These are phyloP conservation scores for Russula earlei DNA, from an alignment of 768 basidiomycete genomes.

Conservation along the genomic window DNA sequence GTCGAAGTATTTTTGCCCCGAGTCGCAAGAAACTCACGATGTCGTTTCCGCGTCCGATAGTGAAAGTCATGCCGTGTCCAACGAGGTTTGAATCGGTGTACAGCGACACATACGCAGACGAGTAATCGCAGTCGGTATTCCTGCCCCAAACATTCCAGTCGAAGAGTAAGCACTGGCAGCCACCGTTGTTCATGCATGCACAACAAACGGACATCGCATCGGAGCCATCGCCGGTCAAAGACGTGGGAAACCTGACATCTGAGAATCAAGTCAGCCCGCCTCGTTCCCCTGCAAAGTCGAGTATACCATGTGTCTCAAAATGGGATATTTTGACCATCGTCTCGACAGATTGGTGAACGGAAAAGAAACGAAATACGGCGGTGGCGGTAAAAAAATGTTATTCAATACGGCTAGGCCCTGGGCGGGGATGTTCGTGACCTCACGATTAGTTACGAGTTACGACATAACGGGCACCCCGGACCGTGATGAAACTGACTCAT, in stretches of 20 bases:
- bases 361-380: no score
- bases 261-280: neutral
- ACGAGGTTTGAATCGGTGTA: constrained; percentile 60
- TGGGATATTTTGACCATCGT: constrained; percentile 41
- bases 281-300: neutral
- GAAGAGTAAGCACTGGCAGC: neutral
- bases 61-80: constrained; percentile 93
- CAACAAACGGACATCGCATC: constrained; percentile 68
- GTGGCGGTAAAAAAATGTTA: neutral
- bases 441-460: no score
- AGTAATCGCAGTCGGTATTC: constrained; percentile 96
- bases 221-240: constrained; percentile 82
- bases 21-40: constrained; percentile 44
- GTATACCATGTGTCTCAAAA: constrained; percentile 48
- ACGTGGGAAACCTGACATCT: constrained; percentile 93
- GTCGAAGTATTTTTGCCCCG: no score
- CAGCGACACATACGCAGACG: constrained; percentile 81
- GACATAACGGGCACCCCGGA: neutral
- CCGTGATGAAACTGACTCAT: no score
- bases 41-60: constrained; percentile 91
- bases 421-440: no score
- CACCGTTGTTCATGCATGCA: neutral
- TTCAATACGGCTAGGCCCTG: neutral
- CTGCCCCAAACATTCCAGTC: constrained; percentile 29
- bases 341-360: neutral